A percentile compares a stretch with the other conserved stretches of the same genome.
These are phyloP conservation scores for Curvularia sp. DNA, from an alignment of 2,329 filamentous ascomycete genomes.

Conservation along the genomic window DNA sequence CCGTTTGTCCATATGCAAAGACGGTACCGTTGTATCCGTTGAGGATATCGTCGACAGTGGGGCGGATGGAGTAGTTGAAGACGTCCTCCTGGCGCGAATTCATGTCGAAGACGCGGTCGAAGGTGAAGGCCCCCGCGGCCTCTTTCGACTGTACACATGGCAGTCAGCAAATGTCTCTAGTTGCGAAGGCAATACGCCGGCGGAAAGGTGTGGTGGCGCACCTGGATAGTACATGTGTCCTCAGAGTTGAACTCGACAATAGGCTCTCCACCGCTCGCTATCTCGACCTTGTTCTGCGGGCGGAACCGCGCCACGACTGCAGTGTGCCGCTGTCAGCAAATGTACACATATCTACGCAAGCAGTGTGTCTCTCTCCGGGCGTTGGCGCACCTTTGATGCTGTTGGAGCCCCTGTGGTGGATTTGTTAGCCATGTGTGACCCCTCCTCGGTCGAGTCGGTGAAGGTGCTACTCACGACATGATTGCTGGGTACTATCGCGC, in stretches of 20 bases:
- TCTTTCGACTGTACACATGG: conserved; percentile 72
- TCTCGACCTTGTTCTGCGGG: conserved; percentile 94
- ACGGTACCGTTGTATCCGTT: conserved; percentile 99
- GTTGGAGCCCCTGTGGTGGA: conserved; percentile 50
- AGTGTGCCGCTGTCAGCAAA: conserved; percentile 37
- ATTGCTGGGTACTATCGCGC: conserved; percentile 37
- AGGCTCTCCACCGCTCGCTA: conserved; percentile 86
- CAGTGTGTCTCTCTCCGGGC: background rate
- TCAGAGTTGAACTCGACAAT: conserved; percentile 88
- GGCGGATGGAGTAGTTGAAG: conserved; percentile 96
- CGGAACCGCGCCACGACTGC: conserved; percentile 95
- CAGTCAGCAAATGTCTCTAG: conserved; percentile 21
- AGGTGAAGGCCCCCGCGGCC: conserved; percentile 82
- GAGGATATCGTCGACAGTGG: conserved; percentile 96
- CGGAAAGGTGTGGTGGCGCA: conserved; percentile 55
- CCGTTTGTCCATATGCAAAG: conserved; percentile 97
- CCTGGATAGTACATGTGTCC: conserved; percentile 85
- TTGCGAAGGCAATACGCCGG: too few species aligned
- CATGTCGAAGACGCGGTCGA: conserved; percentile 98
- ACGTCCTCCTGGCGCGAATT: conserved; percentile 87
- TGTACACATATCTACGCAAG: background rate
- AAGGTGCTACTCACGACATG: conserved; percentile 49
- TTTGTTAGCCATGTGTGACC: conserved; percentile 51
- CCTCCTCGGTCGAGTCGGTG: conserved; percentile 8
- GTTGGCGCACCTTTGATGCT: conserved; percentile 54